Conservation (phyloP, 768 basidiomycete genomes). For the Calocybe cyanea region DNA sequence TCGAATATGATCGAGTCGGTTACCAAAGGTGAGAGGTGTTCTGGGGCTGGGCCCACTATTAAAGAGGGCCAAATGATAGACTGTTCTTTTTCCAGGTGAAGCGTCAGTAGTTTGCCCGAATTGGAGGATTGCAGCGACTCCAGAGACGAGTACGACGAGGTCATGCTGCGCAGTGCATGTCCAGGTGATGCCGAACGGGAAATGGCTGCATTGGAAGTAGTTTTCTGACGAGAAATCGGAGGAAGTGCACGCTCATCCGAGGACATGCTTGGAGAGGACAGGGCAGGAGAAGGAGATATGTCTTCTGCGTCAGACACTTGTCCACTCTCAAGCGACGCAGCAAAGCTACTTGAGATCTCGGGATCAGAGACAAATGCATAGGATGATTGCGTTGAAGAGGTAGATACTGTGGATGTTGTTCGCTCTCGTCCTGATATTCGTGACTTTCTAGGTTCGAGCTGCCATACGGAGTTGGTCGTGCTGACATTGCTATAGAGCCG, state of each 20-base stretch:
- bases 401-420: slow-evolving; percentile 72
- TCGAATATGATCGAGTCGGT: slow-evolving; percentile 52
- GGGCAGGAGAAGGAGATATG: slow-evolving; percentile 48
- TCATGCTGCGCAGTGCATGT: slow-evolving; percentile 47
- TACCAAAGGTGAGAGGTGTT: slow-evolving; percentile 49
- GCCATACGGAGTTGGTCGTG: slow-evolving; percentile 67
- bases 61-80: slow-evolving; percentile 82
- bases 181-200: slow-evolving; percentile 61
- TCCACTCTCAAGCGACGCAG: slow-evolving; percentile 74
- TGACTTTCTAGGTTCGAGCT: slow-evolving; percentile 65
- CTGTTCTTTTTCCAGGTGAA: slow-evolving; percentile 78
- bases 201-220: slow-evolving; percentile 26
- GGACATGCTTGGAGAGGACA: slow-evolving; percentile 59
- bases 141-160: slow-evolving; percentile 76
- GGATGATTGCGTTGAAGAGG: slow-evolving; percentile 74
- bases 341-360: slow-evolving; percentile 82
- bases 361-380: slow-evolving; percentile 82
- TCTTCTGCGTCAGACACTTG: slow-evolving; percentile 74
- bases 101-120: slow-evolving; percentile 66
- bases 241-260: slow-evolving; percentile 47
- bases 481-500: slow-evolving; percentile 70
- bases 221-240: slow-evolving; percentile 25
- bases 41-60: slow-evolving; percentile 71
- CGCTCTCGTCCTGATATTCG: slow-evolving; percentile 60
- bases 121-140: slow-evolving; percentile 61